Base-by-base conservation (phyloP, 2,329 filamentous ascomycete genomes). In the Chaetomium sp. region DNA sequence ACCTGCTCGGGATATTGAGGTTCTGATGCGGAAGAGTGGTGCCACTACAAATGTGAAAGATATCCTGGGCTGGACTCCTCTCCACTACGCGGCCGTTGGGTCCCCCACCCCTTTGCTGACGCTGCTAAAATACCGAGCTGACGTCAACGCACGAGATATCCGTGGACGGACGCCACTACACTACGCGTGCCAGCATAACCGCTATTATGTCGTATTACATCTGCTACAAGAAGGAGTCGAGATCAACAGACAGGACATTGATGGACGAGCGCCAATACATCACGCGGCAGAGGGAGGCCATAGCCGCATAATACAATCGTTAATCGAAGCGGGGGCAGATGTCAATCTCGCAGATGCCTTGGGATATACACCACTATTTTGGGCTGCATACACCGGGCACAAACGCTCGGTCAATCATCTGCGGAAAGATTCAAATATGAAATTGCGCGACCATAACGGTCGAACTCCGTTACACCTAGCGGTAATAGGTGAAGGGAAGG, bases 181-280 rank as follows among this genome's bases (percentile, higher is more conserved):
- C n/a, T 45, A 57, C 45, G 54, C 35, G n/a, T 57, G 33, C 33
- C 54, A 13, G n/a, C 33, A 23, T 4, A 31, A 57, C 54, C 27
- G 13, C 23, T 3, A 16, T 1, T 6, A 5, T 3, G 19, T 27
- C 21, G 12, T 42, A 8, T 10, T 16, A 1, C 16, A 19, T 16
- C 33, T 57, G 21, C 33, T 57, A 9, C 33, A 9, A 42, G n/a
- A 16, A 27, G 35, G 35, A 23, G 54, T 33, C 16, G 54, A 57
- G 10, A 38, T 57, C 33, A 27, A 38, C 54, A 10, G 10, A 25
- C 33, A 23, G 23, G 54, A 42, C 16, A 42, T 45, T 1, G 33
- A 57, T 9, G 54, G 54, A 45, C 23, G 21, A 27, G 16, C 54
- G 21, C 54, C 54, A 10, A 7, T 42, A 13, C 54, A 57, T 9